Evolutionary conservation across 2,329 filamentous ascomycete species (phyloP), one percentile per base, ranked within the genome.

Genomic region (Tolypocladium inflatum): DNA sequence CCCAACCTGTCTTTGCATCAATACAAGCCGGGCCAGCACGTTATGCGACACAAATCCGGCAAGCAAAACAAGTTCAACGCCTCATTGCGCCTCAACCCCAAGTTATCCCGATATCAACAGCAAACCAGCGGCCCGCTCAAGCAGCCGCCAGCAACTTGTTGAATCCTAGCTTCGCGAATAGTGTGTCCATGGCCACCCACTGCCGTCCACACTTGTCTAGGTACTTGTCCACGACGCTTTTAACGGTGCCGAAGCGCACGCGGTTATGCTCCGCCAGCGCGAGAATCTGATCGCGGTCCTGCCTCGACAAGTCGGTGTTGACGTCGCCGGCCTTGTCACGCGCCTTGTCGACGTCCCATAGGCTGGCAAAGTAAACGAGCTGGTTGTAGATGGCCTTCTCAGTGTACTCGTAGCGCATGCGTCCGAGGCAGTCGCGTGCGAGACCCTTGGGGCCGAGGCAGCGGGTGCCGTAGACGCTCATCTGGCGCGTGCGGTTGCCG

Each of bases 341-440:
- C 17, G 88, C 88, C 74, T 90, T 91, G 61, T 97, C 92, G 3
- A 95, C 88, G 72, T 99, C 92, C 79, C 91, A 99, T 57, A 97
- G 74, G 54, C 82, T 82, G 37, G 88, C 83, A 70, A 92, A 89
- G 76, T 96, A 99, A 57, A 97, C 76, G 45, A 99, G 79, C 74
- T 99, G 94, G 72, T 96, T 97, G 76, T 97, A 97, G 59, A 97
- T 81, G 67, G 88, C 87, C 74, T 94, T 93, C 76, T 97, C 94
- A 1, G 83, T 80, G 68, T 90, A 88, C 74, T 95, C 91, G 70
- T 92, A 97, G 26, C 83, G 78, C 92, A 99, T 97, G 55, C 84
- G 84, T 23, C 94, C 94, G 4, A 86, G 77, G 71, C 94, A 99
- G 57, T 91, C 92, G 58, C 86, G 83, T 0, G 89, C 93, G 3